phyloP scores from a whole-genome alignment of 2,329 filamentous ascomycete genomes.

The Alternaria consortialis region DNA sequence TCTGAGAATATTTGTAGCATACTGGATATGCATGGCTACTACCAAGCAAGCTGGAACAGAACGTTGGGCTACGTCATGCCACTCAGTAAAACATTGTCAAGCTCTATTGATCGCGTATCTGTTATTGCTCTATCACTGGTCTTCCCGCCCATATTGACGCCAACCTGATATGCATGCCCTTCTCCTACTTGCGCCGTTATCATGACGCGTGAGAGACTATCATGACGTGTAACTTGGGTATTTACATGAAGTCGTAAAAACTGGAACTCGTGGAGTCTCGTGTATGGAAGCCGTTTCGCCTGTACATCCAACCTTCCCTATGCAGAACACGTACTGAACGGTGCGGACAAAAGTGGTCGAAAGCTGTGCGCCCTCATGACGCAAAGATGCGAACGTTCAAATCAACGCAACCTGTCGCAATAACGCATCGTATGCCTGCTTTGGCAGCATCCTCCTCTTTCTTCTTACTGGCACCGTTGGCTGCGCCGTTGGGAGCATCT shows the following conservation, averaged over 20 bases:
- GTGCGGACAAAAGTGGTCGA: constrained; percentile 3
- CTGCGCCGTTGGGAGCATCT: constrained; percentile 54
- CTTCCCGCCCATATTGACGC: constrained; percentile 10
- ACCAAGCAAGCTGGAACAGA: background rate
- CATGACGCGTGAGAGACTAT: constrained; percentile 15
- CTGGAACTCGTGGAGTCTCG: constrained; percentile 9
- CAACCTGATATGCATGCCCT: constrained; percentile 11
- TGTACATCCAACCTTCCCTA: constrained; percentile 18
- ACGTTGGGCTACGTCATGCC: background rate
- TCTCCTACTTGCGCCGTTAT: constrained; percentile 10
- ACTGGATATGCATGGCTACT: background rate
- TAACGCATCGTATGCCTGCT: constrained; percentile 79
- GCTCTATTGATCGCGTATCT: constrained; percentile 6
- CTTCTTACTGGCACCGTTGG: constrained; percentile 61
- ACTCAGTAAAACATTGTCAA: background rate
- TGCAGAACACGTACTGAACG: constrained; percentile 14
- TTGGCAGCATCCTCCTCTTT: constrained; percentile 61
- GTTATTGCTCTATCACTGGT: constrained; percentile 6
- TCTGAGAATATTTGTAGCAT: background rate
- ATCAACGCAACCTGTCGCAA: constrained; percentile 88
- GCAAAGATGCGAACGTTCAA: constrained; percentile 82
- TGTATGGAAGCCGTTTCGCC: constrained; percentile 9
- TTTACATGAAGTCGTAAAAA: constrained; percentile 35
- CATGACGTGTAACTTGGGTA: constrained; percentile 27
- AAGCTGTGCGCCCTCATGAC: constrained; percentile 44